These are phyloP conservation scores for Ustilago crameri DNA, from an alignment of 1,284 basidiomycete species.

Conservation along the genomic window DNA sequence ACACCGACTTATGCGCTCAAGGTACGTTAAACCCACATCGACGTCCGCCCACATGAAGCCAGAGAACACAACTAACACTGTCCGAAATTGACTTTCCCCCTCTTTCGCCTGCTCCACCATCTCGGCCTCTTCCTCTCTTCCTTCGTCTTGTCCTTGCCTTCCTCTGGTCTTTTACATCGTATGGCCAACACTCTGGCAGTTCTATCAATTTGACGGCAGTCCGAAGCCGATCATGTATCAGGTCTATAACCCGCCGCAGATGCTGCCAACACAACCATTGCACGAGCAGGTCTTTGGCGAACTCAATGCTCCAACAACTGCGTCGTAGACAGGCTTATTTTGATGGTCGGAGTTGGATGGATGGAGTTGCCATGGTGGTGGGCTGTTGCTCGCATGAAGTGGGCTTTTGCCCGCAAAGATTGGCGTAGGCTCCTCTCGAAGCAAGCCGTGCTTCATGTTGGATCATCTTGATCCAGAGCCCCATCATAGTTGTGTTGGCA, in stretches of 20 bases:
- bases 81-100: no score
- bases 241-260: conserved; percentile 55
- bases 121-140: neutral
- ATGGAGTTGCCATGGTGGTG: no score
- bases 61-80: neutral
- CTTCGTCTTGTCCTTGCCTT: no score
- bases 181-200: neutral
- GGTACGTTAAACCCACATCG: conserved; percentile 3
- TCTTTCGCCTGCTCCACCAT: no score
- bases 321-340: no score
- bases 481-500: neutral
- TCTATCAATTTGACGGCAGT: conserved; percentile 51
- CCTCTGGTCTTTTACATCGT: no score
- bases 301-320: conserved; percentile 17
- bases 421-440: no score
- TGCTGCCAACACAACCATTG: conserved; percentile 62
- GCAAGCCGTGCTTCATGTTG: no score
- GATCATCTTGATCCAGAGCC: neutral
- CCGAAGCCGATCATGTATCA: conserved; percentile 55
- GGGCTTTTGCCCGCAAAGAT: no score
- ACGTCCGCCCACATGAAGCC: neutral
- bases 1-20: conserved; percentile 41
- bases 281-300: conserved; percentile 47
- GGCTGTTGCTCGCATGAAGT: neutral
- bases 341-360: no score